Conservation (phyloP, 1,284 basidiomycete species). For the Vanrija humicola region DNA sequence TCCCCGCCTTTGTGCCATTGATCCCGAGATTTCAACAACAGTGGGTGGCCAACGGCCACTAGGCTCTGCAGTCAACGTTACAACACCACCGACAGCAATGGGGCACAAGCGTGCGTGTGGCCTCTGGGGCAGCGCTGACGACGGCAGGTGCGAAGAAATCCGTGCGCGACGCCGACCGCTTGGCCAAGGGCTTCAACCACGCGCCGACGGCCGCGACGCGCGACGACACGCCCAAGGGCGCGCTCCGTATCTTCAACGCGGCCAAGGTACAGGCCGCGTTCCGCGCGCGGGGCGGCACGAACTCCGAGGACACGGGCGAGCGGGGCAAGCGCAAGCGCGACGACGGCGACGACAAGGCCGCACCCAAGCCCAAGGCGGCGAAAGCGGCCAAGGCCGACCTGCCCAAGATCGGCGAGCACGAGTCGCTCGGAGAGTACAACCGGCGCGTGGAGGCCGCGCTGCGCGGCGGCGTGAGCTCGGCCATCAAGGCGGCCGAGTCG, state of each 20-base stretch:
- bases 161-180: conserved; percentile 34
- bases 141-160: conserved; percentile 43
- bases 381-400: conserved; percentile 1
- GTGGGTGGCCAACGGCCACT: neutral
- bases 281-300: conserved; percentile 30
- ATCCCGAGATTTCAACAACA: neutral
- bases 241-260: conserved; percentile 41
- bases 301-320: conserved; percentile 40
- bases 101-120: conserved; percentile 44
- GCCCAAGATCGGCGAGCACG: conserved; percentile 26
- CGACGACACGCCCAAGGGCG: conserved; percentile 43
- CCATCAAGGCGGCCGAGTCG: conserved; percentile 42
- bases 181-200: conserved; percentile 41
- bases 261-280: conserved; percentile 33
- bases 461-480: conserved; percentile 37
- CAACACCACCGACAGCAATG: conserved; percentile 36
- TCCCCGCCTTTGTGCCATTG: neutral
- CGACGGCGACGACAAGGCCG: neutral
- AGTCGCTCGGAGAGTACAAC: conserved; percentile 44
- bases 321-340: conserved; percentile 4
- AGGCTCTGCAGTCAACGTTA: neutral
- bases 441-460: conserved; percentile 42
- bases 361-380: neutral
- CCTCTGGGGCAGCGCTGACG: neutral
- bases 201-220: conserved; percentile 23